Percentiles rank a stretch among this genome's conserved stretches.
Conservation (phyloP, 345 rosid genomes). For the Toxicodendron radicans region DNA sequence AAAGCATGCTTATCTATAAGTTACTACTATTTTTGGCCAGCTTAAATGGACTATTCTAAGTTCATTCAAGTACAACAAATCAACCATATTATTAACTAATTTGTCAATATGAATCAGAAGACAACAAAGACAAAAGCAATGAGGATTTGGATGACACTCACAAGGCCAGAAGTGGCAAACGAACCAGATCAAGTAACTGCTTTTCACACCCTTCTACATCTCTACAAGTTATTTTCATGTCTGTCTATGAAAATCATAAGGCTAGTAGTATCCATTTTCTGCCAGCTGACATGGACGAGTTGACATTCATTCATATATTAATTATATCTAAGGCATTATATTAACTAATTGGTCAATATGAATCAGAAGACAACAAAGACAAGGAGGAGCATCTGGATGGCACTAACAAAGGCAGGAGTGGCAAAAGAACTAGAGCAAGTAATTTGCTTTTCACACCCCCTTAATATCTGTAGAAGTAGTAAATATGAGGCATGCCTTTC, state of each 20-base stretch:
- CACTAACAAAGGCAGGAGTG: neutral
- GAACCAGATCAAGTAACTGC: slow-evolving; percentile 36
- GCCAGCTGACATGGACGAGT: neutral
- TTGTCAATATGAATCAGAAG: neutral
- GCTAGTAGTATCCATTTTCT: neutral
- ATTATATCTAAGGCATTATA: neutral
- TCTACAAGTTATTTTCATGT: neutral
- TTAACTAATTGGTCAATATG: neutral
- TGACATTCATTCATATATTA: neutral
- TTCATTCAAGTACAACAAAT: neutral
- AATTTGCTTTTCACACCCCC: neutral
- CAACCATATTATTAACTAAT: neutral
- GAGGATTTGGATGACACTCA: slow-evolving; percentile 25
- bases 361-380: neutral
- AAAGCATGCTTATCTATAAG: neutral
- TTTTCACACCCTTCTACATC: neutral
- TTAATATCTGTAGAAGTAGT: neutral
- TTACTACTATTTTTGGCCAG: neutral
- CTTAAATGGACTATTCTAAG: neutral
- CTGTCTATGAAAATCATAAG: too few species aligned
- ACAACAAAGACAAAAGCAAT: neutral
- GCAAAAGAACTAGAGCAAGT: neutral
- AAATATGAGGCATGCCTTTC: neutral
- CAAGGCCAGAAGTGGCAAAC: slow-evolving; percentile 26
- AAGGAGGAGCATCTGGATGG: neutral